Evolutionary conservation across 2,329 filamentous ascomycete genomes (phyloP).

Genomic region (Sclerotiophoma versabilis): DNA sequence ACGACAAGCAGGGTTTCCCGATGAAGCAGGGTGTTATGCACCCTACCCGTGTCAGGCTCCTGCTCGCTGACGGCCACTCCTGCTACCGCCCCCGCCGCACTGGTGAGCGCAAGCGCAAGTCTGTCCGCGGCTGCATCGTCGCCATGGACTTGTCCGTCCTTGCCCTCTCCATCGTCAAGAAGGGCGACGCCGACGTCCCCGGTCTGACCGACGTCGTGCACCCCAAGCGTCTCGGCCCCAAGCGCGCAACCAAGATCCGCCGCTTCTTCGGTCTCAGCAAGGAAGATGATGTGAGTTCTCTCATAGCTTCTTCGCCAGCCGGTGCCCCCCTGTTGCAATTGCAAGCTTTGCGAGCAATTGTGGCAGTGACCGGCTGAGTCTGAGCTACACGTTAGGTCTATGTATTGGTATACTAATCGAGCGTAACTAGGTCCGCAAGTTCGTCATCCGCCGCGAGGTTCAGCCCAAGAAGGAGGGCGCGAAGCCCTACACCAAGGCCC

Average conservation of each 20-base stretch:
- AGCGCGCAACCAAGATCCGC: conserved; percentile 99
- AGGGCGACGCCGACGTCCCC: conserved; percentile 92
- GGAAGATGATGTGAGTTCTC: conserved; percentile 98
- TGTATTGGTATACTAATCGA: conserved; percentile 25
- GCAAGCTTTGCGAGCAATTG: background rate
- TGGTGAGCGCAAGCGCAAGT: conserved; percentile 99
- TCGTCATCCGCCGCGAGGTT: conserved; percentile 98
- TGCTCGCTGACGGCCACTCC: conserved; percentile 95
- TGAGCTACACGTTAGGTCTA: conserved; percentile 46
- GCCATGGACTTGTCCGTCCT: conserved; percentile 93
- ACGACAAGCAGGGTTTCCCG: conserved; percentile 99
- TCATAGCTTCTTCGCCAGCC: conserved; percentile 71
- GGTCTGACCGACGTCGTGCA: conserved; percentile 97
- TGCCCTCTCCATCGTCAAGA: conserved; percentile 95
- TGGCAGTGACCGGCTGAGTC: conserved; percentile 53
- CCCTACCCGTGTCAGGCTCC: conserved; percentile 96
- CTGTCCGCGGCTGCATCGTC: conserved; percentile 98
- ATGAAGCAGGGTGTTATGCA: conserved; percentile 99
- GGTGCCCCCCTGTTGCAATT: conserved; percentile 36
- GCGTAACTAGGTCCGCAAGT: conserved; percentile 85
- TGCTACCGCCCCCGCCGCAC: conserved; percentile 99
- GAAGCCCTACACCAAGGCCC: conserved; percentile 99
- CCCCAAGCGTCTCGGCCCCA: conserved; percentile 99
- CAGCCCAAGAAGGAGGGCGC: conserved; percentile 97
- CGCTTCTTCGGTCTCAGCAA: conserved; percentile 99